Evolutionary conservation across 768 basidiomycete genomes (phyloP).

Genomic region (Daedalea quercina): DNA sequence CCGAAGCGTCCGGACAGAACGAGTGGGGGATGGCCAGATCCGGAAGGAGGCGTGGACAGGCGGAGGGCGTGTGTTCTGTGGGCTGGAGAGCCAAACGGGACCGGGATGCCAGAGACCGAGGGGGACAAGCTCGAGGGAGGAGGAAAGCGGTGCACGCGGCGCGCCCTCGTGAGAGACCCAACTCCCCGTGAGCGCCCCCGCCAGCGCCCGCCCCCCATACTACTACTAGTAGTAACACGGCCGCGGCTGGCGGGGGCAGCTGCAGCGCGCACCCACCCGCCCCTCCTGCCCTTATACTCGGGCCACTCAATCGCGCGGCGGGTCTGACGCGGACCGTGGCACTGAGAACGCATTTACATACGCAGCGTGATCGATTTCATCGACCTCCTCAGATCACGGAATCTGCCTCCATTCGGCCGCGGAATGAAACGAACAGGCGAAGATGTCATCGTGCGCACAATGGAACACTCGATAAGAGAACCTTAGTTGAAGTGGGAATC

Average conservation of each 20-base stretch:
- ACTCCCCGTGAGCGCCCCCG: not conserved
- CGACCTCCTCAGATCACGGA: slow-evolving; percentile 14
- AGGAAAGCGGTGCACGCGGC: slow-evolving; percentile 2
- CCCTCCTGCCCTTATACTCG: slow-evolving; percentile 11
- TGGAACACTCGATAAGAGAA: slow-evolving; percentile 1
- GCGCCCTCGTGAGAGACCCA: slow-evolving; percentile 1
- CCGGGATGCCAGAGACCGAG: slow-evolving; percentile 1
- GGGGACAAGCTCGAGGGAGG: not conserved
- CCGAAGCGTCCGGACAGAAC: slow-evolving; percentile 4
- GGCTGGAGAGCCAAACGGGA: slow-evolving; percentile 2
- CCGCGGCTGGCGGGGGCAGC: no score
- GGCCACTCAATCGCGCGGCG: not conserved
- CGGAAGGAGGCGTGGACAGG: not conserved
- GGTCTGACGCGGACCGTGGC: slow-evolving; percentile 14
- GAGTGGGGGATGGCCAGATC: not conserved
- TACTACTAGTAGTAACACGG: no score
- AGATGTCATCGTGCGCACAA: not conserved
- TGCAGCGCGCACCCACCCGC: no score
- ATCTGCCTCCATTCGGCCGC: slow-evolving; percentile 13
- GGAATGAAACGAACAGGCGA: slow-evolving; percentile 6
- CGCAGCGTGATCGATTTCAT: slow-evolving; percentile 19
- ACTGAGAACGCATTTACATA: slow-evolving; percentile 13
- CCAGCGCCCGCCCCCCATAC: slow-evolving; percentile 1
- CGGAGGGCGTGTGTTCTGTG: not conserved
- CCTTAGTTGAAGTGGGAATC: slow-evolving; percentile 6